Evolutionary conservation across 2,329 filamentous ascomycete species (phyloP).

Genomic region (Aureobasidium sp.): DNA sequence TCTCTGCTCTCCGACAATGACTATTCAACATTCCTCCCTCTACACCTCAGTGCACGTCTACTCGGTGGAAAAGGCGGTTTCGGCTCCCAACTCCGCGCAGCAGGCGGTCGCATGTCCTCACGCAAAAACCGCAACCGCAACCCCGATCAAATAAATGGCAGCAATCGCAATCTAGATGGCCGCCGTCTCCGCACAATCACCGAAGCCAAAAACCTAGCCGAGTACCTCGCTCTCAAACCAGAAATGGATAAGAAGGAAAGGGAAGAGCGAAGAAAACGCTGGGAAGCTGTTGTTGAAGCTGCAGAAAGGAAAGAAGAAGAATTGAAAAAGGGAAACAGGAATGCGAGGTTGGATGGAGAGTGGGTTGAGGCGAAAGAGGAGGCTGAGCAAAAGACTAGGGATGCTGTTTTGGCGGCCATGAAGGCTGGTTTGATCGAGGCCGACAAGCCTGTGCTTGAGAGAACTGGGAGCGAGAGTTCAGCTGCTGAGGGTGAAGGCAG

Average conservation of each 20-base stretch:
- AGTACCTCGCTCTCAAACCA: slow-evolving; percentile 90
- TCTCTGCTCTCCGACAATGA: slow-evolving; percentile 45
- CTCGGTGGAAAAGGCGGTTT: slow-evolving; percentile 97
- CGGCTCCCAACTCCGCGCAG: slow-evolving; percentile 90
- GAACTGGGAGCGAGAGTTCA: slow-evolving; percentile 33
- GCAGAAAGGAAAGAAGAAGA: slow-evolving; percentile 79
- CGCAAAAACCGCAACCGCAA: slow-evolving; percentile 76
- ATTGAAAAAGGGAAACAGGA: slow-evolving; percentile 62
- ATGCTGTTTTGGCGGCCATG: slow-evolving; percentile 65
- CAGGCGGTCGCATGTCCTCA: slow-evolving; percentile 97
- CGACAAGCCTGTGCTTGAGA: slow-evolving; percentile 30
- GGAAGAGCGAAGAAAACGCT: slow-evolving; percentile 72
- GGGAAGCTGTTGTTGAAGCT: slow-evolving; percentile 80
- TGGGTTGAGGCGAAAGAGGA: slow-evolving; percentile 97
- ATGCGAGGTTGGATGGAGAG: slow-evolving; percentile 61
- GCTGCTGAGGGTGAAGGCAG: slow-evolving; percentile 35
- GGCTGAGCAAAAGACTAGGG: slow-evolving; percentile 70
- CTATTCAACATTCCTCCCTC: slow-evolving; percentile 57
- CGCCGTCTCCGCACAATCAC: slow-evolving; percentile 83
- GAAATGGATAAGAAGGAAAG: slow-evolving; percentile 96
- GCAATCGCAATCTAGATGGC: slow-evolving; percentile 87
- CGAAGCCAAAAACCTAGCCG: slow-evolving; percentile 89
- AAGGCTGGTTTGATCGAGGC: slow-evolving; percentile 51
- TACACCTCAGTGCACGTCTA: slow-evolving; percentile 70
- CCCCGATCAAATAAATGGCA: slow-evolving; percentile 65